These are phyloP conservation scores for Papiliotrema terrestris DNA, from an alignment of 1,284 basidiomycete species.

Conservation along the genomic window DNA sequence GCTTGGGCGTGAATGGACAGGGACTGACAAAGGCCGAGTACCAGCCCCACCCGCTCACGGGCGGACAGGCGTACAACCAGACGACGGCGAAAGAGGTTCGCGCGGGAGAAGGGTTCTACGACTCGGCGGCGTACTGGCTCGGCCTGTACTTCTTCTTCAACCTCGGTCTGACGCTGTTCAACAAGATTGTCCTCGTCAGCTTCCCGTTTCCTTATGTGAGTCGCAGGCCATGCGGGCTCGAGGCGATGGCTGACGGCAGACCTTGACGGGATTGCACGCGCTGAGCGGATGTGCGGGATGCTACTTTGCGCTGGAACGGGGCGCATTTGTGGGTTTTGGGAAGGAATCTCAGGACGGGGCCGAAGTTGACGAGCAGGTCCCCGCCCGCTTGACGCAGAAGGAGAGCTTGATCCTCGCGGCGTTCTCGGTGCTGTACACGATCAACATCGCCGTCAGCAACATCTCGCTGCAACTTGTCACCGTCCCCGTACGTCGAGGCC, in stretches of 20 bases:
- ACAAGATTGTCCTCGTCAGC: conserved; percentile 79
- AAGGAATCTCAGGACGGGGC: neutral
- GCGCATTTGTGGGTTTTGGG: conserved; percentile 54
- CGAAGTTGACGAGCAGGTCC: conserved; percentile 39
- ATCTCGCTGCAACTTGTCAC: conserved; percentile 81
- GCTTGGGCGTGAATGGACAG: too few species aligned
- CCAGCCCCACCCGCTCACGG: neutral
- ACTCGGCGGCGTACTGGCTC: conserved; percentile 59
- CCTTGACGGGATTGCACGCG: conserved; percentile 78
- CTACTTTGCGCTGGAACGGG: conserved; percentile 60
- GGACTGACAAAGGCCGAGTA: neutral
- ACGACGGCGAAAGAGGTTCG: neutral
- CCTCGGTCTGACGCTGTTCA: conserved; percentile 82
- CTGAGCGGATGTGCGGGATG: conserved; percentile 79
- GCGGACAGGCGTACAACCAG: conserved; percentile 2
- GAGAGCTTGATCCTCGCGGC: conserved; percentile 65
- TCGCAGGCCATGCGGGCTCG: conserved; percentile 1
- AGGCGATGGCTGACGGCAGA: conserved; percentile 37
- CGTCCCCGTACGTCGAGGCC: conserved; percentile 65
- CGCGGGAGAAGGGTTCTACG: conserved; percentile 21
- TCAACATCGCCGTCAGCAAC: conserved; percentile 92
- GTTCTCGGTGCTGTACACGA: conserved; percentile 82
- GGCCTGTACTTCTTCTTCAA: conserved; percentile 82
- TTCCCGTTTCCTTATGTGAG: conserved; percentile 84
- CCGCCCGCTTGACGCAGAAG: conserved; percentile 56